Evolutionary conservation across 2,329 filamentous ascomycete genomes (phyloP).

Genomic region (Raffaelea ambrosiae): DNA sequence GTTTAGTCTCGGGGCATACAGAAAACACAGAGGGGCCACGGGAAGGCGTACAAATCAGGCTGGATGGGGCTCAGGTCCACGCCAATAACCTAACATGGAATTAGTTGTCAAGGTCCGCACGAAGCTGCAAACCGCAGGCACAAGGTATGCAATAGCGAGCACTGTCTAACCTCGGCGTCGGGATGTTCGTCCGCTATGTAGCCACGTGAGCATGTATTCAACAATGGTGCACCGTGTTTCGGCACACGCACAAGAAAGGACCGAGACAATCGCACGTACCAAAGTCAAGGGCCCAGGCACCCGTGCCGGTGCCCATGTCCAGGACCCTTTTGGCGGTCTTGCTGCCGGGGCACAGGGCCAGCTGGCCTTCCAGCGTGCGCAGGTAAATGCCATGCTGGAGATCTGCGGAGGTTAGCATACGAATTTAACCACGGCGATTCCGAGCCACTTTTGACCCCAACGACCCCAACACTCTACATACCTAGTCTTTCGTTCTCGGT

Average conservation of each 20-base stretch:
- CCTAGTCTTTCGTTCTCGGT: background rate
- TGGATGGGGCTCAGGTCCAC: slow-evolving; percentile 11
- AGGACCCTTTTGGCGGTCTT: slow-evolving; percentile 12
- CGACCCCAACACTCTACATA: background rate
- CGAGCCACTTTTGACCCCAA: no score
- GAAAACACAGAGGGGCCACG: background rate
- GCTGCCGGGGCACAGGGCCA: slow-evolving; percentile 11
- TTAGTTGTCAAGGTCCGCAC: background rate
- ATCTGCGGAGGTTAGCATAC: no score
- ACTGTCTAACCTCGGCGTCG: slow-evolving; percentile 8
- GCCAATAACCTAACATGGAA: slow-evolving; percentile 5
- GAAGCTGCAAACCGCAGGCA: no score
- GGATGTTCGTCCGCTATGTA: slow-evolving; percentile 12
- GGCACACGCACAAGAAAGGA: background rate
- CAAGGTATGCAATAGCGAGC: no score
- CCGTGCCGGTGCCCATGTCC: slow-evolving; percentile 14
- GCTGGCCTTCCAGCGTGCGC: slow-evolving; percentile 6
- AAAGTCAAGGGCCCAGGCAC: slow-evolving; percentile 16
- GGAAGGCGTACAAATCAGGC: slow-evolving; percentile 6
- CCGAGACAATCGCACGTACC: slow-evolving; percentile 6
- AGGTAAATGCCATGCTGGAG: slow-evolving; percentile 8
- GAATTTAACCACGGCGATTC: no score
- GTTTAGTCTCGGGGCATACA: background rate
- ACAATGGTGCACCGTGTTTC: no score
- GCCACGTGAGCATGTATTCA: background rate